Percentiles rank a stretch among this genome's conserved stretches.
Evolutionary conservation across 2,329 filamentous ascomycete genomes (phyloP).

Genomic region (Penicillium verrucosum): DNA sequence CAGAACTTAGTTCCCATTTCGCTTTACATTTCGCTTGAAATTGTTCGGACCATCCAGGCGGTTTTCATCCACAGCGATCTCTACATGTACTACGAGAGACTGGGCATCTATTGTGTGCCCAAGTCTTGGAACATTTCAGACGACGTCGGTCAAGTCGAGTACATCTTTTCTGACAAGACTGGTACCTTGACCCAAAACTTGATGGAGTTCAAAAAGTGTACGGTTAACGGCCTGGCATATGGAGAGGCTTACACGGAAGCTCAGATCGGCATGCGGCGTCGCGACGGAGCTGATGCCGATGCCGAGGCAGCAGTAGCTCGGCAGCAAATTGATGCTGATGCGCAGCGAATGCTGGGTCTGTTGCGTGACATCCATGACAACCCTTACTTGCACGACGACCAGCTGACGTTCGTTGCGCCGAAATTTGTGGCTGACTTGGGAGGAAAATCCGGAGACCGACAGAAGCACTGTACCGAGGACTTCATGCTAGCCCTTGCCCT

Average conservation of each 20-base stretch:
- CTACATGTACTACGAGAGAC: conserved; percentile 93
- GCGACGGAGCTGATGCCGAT: conserved; percentile 81
- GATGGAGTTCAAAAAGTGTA: conserved; percentile 99
- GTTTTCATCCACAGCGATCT: conserved; percentile 97
- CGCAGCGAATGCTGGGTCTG: conserved; percentile 65
- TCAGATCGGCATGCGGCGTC: conserved; percentile 91
- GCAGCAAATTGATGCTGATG: conserved; percentile 75
- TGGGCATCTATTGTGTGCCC: conserved; percentile 92
- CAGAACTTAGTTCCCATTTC: conserved; percentile 99
- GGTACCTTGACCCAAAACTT: conserved; percentile 88
- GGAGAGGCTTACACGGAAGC: conserved; percentile 98
- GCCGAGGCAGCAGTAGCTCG: conserved; percentile 70
- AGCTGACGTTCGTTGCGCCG: conserved; percentile 87
- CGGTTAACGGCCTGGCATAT: conserved; percentile 92
- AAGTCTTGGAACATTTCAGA: conserved; percentile 99
- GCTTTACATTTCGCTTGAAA: conserved; percentile 94
- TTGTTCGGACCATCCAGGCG: conserved; percentile 87
- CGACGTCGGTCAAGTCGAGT: conserved; percentile 95
- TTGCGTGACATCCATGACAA: conserved; percentile 81
- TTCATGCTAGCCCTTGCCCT: conserved; percentile 95
- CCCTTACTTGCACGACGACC: conserved; percentile 83
- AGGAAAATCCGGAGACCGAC: conserved; percentile 71
- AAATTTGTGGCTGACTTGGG: conserved; percentile 81
- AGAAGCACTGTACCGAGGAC: conserved; percentile 73
- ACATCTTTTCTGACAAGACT: conserved; percentile 96